Base-by-base conservation (phyloP, 805 yeast genomes). In the Yarrowia osloensis region DNA sequence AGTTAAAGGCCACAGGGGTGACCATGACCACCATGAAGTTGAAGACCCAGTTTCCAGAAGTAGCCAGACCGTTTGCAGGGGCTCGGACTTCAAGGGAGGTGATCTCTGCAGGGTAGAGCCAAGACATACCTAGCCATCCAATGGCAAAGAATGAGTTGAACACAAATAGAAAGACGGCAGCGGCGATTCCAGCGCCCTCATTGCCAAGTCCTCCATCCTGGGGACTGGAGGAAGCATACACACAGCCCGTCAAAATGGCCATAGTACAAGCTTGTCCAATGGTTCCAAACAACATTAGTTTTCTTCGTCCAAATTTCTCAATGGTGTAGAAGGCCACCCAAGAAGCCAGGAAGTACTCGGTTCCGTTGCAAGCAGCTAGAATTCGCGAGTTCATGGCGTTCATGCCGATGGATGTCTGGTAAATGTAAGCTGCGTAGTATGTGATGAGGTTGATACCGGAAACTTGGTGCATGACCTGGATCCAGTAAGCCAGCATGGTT, bases 361-460 rank as follows among this genome's bases (percentile, higher is more conserved):
- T 78, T 3, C 72, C 73, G 35, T 71, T 70, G 47, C 70, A 69
- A 3, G 73, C 72, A 15, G 73, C 74, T 15, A 72, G 65, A 42
- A 71, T 70, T 40, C 70, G 63, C 19, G 73, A 40, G 22, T 70
- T 63, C 42, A 54, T 39, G 19, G 50, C 47, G 35, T 26, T 31
- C 69, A 81, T 75, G 33, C 97, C 97, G n/a, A 71, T 52, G 0
- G 91, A 83, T 67, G 79, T 81, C 63, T 84, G 84, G 76, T 91
- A 91, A 77, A 92, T 89, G 70, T 87, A 84, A 22, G 93, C 91
- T 50, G 97, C 96, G 76, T 88, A 93, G 79, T 92, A 93, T 75
- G 92, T 90, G 68, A 91, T 88, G 74, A 91, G 91, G 79, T 93
- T 93, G 70, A 91, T 87, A 67, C 98, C 98, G 7, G 96, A 86